phyloP scores from a whole-genome alignment of 202 grass and related monocot species.

The Eragrostis tef region DNA sequence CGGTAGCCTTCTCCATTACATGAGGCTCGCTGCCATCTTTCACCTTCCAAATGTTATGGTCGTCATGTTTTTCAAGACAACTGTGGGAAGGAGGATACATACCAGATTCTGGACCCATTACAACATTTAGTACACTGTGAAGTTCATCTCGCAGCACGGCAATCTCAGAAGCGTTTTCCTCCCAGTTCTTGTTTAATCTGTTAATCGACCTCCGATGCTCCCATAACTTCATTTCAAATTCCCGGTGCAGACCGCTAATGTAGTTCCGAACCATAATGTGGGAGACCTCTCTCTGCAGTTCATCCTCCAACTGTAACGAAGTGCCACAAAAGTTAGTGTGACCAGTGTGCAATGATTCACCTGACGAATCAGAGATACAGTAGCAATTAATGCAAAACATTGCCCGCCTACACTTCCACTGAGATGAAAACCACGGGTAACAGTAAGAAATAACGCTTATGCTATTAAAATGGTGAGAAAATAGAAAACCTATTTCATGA shows the following conservation, averaged over 20 bases:
- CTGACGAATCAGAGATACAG: neutral
- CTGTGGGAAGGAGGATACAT: slow-evolving; percentile 23
- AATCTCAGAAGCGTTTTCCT: slow-evolving; percentile 50
- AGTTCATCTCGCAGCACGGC: slow-evolving; percentile 59
- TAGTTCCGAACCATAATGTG: slow-evolving; percentile 57
- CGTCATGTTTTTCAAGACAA: slow-evolving; percentile 48
- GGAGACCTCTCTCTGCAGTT: slow-evolving; percentile 62
- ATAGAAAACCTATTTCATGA: neutral
- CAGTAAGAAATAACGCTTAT: neutral
- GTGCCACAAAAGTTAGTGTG: neutral
- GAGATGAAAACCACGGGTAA: neutral
- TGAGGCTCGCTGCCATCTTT: slow-evolving; percentile 54
- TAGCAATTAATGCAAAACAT: neutral
- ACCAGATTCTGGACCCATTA: slow-evolving; percentile 45
- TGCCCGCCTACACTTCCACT: neutral
- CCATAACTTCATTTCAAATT: slow-evolving; percentile 67
- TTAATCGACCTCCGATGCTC: slow-evolving; percentile 56
- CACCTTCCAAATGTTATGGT: slow-evolving; percentile 47
- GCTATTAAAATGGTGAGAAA: neutral
- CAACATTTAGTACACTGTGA: slow-evolving; percentile 31
- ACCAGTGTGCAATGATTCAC: neutral
- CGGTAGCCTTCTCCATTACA: slow-evolving; percentile 28
- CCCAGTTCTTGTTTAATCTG: slow-evolving; percentile 41
- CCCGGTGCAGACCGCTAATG: slow-evolving; percentile 44
- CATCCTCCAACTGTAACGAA: slow-evolving; percentile 58